Base-by-base conservation (phyloP, 1,284 basidiomycete species). In the Cryptococcus sp. region DNA sequence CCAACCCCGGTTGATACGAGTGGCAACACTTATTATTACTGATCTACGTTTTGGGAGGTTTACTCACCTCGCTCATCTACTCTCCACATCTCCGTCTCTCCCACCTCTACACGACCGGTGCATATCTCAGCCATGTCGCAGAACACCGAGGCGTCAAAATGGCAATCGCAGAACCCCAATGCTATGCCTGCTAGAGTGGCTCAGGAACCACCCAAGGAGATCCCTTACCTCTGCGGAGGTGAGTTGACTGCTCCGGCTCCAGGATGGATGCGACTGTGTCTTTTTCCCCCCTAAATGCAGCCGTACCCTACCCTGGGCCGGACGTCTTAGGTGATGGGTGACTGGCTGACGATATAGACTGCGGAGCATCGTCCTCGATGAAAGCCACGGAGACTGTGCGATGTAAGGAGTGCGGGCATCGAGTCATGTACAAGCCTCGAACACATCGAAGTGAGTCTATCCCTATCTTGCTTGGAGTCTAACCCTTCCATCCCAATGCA, bases 351-450 rank as follows among this genome's bases (percentile, higher is more conserved):
- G 21, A 12, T 22, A 46, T 46, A 95, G 93, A 97, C 73, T 97
- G 94, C 72, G 88, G 90, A 51, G 86, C 86, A 3, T 87, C 88
- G 75, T 97, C 95, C 71, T 84, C 87, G 65, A 93, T 97, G 71
- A 86, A 85, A 71, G 79, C 88, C n/a, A 78, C 88, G 53, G 94
- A 98, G 72, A 89, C 91, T 39, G 95, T 97, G 62, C 85, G 94
- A 50, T 98, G 94, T 76, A 81, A 87, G 62, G 92, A 97, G 71
- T 98, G 94, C 67, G 94, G 94, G 2, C 94, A 97, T 73, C 84
- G 94, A 56, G 93, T 98, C 71, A 95, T 98, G 90, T 97, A 97
- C 78, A 98, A 98, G 77, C 95, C 95, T 74, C 78, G 94, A 62
- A 97, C 93, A 19, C 89, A 84, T 69, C 79, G 90, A 77, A 95